A percentile compares a stretch with the other conserved stretches of the same genome.
These are phyloP conservation scores for Lithospermum erythrorhizon DNA, from an alignment of 257 asterid species.

Conservation along the genomic window DNA sequence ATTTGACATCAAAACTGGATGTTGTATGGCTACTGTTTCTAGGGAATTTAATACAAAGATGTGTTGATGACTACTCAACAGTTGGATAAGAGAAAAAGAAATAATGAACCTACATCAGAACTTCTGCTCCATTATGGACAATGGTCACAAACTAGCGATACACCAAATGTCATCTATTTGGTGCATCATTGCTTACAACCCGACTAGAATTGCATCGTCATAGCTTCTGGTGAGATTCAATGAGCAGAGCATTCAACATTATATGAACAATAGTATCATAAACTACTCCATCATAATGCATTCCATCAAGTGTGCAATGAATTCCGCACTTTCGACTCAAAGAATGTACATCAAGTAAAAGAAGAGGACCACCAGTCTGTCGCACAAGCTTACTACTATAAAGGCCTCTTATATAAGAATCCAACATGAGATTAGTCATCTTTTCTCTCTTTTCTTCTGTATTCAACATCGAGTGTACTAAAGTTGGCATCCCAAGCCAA, in stretches of 20 bases:
- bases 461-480: conserved; percentile 61
- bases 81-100: conserved; percentile 14
- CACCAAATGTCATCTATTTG: background rate
- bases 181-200: conserved; percentile 8
- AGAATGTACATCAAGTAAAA: conserved; percentile 49
- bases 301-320: conserved; percentile 72
- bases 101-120: conserved; percentile 18
- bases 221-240: conserved; percentile 76
- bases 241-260: conserved; percentile 75
- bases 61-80: conserved; percentile 27
- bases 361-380: conserved; percentile 57
- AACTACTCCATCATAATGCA: conserved; percentile 73
- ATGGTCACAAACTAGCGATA: background rate
- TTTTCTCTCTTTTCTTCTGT: conserved; percentile 65
- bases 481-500: conserved; percentile 87
- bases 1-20: conserved; percentile 39
- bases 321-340: conserved; percentile 61
- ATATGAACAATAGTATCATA: conserved; percentile 75
- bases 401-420: conserved; percentile 46
- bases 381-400: conserved; percentile 42
- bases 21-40: conserved; percentile 21
- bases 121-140: background rate
- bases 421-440: conserved; percentile 40
- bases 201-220: conserved; percentile 19
- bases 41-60: conserved; percentile 25